These are phyloP conservation scores for Ceratocystis destructans DNA, from an alignment of 2,329 filamentous ascomycete species.

Conservation along the genomic window DNA sequence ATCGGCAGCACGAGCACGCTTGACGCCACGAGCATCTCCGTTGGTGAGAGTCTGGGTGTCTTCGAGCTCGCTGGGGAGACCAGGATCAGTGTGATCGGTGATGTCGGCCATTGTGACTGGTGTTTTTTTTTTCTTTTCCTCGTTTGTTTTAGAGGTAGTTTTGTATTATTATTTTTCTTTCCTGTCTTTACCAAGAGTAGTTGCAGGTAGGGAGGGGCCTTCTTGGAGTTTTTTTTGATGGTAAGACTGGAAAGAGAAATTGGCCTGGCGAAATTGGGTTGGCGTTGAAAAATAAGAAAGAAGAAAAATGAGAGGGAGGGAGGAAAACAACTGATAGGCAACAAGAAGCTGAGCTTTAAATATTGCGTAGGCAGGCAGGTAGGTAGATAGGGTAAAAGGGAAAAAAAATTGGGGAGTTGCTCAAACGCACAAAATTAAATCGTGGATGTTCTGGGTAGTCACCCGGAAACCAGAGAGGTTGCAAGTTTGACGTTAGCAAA, in stretches of 20 bases:
- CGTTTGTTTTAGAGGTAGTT: background rate
- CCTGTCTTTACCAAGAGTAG: background rate
- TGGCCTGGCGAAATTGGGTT: background rate
- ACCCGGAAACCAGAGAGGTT: conserved; percentile 2
- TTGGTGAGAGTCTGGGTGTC: conserved; percentile 51
- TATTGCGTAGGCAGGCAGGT: background rate
- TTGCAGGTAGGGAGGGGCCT: background rate
- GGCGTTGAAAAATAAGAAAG: conserved; percentile 1
- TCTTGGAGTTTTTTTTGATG: background rate
- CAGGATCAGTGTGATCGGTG: conserved; percentile 63
- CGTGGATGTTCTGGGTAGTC: background rate
- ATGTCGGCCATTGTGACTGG: conserved; percentile 57
- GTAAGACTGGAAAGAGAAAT: conserved; percentile 3
- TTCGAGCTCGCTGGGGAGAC: conserved; percentile 54
- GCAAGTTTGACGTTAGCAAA: conserved; percentile 2
- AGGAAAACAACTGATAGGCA: background rate
- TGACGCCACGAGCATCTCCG: conserved; percentile 66
- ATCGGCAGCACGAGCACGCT: conserved; percentile 73
- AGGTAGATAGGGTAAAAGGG: background rate
- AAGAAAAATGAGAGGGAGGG: conserved; percentile 1
- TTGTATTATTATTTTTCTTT: conserved; percentile 1
- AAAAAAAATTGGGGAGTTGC: conserved; percentile 11
- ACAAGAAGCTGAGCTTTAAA: background rate
- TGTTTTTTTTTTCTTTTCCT: conserved; percentile 6
- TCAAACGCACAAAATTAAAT: conserved; percentile 3